Percentiles rank a stretch among this genome's conserved stretches.
Evolutionary conservation across 1,284 basidiomycete genomes (phyloP).

Genomic region (Peniophora sp.): DNA sequence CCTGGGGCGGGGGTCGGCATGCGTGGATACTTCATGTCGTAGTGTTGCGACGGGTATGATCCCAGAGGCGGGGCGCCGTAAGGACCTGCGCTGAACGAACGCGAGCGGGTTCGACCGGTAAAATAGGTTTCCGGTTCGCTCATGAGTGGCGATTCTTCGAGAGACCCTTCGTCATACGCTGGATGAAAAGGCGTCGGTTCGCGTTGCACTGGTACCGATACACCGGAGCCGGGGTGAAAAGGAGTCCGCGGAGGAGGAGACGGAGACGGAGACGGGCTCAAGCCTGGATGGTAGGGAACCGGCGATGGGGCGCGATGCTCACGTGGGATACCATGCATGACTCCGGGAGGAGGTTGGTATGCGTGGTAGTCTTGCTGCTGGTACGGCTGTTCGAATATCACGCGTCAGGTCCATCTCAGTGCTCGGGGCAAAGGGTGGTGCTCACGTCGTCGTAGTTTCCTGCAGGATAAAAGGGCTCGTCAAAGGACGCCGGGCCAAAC

Average conservation of each 20-base stretch:
- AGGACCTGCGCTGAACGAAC: conserved; percentile 8
- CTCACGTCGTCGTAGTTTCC: too few relatives aligned
- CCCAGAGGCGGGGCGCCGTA: conserved; percentile 9
- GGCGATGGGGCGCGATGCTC: neutral
- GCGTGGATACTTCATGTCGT: conserved; percentile 1
- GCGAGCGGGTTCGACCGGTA: conserved; percentile 5
- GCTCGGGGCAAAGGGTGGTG: too few relatives aligned
- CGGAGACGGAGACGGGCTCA: neutral
- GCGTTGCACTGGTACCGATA: neutral
- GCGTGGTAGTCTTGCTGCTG: neutral
- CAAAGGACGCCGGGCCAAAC: too few relatives aligned
- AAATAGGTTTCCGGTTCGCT: conserved; percentile 7
- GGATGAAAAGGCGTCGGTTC: neutral
- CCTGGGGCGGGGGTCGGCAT: too few relatives aligned
- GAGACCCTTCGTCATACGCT: conserved; percentile 8
- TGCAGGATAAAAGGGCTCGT: too few relatives aligned
- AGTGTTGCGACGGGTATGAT: conserved; percentile 8
- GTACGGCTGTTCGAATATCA: neutral
- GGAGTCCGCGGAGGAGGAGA: conserved; percentile 2
- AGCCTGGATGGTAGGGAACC: neutral
- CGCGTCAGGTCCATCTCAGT: too few relatives aligned
- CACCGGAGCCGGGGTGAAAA: conserved; percentile 1
- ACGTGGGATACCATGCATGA: too few relatives aligned
- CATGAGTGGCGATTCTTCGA: conserved; percentile 10
- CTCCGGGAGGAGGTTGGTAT: neutral